These are phyloP conservation scores for Barnettozyma salicaria DNA, from an alignment of 805 yeast species.

Conservation along the genomic window DNA sequence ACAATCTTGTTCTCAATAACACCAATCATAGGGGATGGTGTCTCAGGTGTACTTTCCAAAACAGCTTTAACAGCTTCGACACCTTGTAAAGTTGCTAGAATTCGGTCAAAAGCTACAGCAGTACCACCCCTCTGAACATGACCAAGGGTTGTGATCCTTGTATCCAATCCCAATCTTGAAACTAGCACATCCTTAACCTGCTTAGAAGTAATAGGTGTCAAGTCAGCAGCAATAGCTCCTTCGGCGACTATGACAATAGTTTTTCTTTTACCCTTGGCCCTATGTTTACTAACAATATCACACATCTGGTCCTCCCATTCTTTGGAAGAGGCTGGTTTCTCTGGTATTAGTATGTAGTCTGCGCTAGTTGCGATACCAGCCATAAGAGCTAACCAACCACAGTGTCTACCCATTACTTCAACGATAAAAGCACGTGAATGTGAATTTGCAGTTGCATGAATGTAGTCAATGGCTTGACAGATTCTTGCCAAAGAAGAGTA, in stretches of 20 bases:
- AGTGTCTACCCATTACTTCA: constrained; percentile 87
- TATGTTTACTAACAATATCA: constrained; percentile 55
- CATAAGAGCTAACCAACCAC: constrained; percentile 84
- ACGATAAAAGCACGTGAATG: constrained; percentile 80
- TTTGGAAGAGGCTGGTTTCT: constrained; percentile 57
- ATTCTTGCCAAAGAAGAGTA: constrained; percentile 73
- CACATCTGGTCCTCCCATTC: constrained; percentile 67
- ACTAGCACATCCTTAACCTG: constrained; percentile 63
- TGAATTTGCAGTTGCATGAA: constrained; percentile 78
- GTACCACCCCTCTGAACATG: constrained; percentile 84
- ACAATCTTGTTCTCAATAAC: constrained; percentile 65
- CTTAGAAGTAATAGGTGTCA: constrained; percentile 59
- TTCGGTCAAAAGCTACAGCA: constrained; percentile 69
- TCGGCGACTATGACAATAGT: constrained; percentile 80
- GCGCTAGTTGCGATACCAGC: constrained; percentile 79
- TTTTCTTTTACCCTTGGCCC: constrained; percentile 68
- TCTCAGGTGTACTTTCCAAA: constrained; percentile 56
- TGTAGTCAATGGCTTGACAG: constrained; percentile 69
- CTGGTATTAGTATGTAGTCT: constrained; percentile 76
- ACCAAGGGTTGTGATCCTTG: constrained; percentile 71
- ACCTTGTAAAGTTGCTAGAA: constrained; percentile 73
- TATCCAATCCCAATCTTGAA: constrained; percentile 62
- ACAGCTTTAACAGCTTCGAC: constrained; percentile 78
- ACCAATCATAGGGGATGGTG: constrained; percentile 79
- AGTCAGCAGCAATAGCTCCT: constrained; percentile 70